Percentiles rank a stretch among this genome's conserved stretches.
phyloP scores from a whole-genome alignment of 495 filamentous ascomycete species.

The Podospora pseudocomata region DNA sequence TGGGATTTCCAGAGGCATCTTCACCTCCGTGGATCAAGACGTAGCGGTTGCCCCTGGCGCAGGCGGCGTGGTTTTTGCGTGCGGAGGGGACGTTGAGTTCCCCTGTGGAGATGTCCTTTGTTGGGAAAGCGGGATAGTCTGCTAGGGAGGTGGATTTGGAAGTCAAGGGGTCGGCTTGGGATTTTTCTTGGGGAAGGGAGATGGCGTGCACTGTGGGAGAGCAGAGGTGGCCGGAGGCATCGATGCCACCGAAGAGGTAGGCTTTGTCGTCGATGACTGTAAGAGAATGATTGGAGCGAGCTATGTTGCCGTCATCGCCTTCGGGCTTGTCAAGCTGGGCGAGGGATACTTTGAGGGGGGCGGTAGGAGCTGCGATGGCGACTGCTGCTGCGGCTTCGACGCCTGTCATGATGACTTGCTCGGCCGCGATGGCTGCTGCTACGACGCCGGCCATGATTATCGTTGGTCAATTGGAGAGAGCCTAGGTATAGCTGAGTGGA shows the following conservation, averaged over 20 bases:
- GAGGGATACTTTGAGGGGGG: slow-evolving; percentile 42
- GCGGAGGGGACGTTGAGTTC: slow-evolving; percentile 36
- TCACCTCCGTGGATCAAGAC: slow-evolving; percentile 48
- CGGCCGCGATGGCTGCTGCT: slow-evolving; percentile 40
- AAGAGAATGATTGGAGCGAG: slow-evolving; percentile 46
- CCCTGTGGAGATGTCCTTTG: slow-evolving; percentile 33
- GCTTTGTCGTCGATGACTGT: slow-evolving; percentile 45
- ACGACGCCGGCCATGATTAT: slow-evolving; percentile 38
- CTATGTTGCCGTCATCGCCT: slow-evolving; percentile 33
- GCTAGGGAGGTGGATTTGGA: slow-evolving; percentile 24
- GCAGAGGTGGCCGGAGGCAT: slow-evolving; percentile 37
- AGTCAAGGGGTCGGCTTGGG: slow-evolving; percentile 8
- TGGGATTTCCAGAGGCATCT: slow-evolving; percentile 29
- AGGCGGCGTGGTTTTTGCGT: slow-evolving; percentile 43
- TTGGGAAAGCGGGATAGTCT: slow-evolving; percentile 23
- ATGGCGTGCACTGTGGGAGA: slow-evolving; percentile 46
- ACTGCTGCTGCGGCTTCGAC: slow-evolving; percentile 38
- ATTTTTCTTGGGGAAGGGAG: slow-evolving; percentile 32
- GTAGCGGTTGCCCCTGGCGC: slow-evolving; percentile 29
- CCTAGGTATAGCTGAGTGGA: neutral
- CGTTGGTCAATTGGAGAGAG: neutral
- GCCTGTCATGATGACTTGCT: slow-evolving; percentile 42
- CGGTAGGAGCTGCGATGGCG: slow-evolving; percentile 39
- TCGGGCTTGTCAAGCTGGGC: slow-evolving; percentile 29
- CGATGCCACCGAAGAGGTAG: slow-evolving; percentile 52